Evolutionary conservation across 2,329 filamentous ascomycete species (phyloP).

Genomic region (Pseudogymnoascus sp.): DNA sequence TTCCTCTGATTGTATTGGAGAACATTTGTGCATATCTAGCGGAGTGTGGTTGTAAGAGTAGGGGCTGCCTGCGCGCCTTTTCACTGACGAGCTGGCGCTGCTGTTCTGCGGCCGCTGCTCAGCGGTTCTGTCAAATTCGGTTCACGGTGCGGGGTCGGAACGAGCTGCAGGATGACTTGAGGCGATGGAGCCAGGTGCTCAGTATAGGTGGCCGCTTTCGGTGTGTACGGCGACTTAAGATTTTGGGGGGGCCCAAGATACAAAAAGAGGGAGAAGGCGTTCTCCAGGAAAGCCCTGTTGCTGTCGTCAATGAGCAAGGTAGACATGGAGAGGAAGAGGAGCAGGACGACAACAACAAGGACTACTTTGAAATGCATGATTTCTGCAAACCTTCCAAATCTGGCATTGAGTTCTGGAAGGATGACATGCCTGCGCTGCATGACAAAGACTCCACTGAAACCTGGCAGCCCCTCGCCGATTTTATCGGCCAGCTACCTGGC

Average conservation of each 20-base stretch:
- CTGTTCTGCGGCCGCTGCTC: not conserved
- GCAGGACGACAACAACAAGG: not conserved
- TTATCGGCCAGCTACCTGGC: not conserved
- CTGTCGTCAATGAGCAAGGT: not conserved
- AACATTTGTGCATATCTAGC: not conserved
- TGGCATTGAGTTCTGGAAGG: not conserved
- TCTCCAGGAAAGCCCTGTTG: not conserved
- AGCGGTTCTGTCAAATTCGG: not conserved
- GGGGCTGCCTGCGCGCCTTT: not conserved
- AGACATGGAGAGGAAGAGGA: not conserved
- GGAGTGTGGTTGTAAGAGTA: not conserved
- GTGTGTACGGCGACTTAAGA: not conserved
- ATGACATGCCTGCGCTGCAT: not conserved
- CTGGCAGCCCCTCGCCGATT: not conserved
- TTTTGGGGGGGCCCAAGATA: not conserved
- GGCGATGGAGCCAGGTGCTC: not conserved
- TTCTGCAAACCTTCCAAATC: not conserved
- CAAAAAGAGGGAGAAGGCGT: not conserved
- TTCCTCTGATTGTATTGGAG: not conserved
- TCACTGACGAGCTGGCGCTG: not conserved
- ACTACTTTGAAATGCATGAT: not conserved
- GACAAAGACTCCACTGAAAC: not conserved
- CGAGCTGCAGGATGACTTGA: not conserved
- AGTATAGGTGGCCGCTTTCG: not conserved
- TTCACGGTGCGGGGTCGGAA: not conserved